These are phyloP conservation scores for Stephania japonica DNA, from an alignment of 164 flowering plant genomes.

Conservation along the genomic window DNA sequence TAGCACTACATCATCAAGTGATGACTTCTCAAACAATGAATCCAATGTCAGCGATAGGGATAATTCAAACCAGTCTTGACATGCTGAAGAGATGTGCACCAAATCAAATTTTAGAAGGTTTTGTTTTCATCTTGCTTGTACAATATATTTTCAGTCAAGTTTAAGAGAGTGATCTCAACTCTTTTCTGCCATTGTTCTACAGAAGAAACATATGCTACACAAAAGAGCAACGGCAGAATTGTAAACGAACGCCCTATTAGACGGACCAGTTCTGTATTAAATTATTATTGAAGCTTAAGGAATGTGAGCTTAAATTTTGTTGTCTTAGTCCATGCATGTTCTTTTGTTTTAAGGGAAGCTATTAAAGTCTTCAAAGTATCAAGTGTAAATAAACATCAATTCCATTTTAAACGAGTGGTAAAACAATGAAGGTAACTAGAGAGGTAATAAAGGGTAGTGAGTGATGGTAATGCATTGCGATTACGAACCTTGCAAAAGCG, in stretches of 20 bases:
- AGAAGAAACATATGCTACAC: too few relatives aligned
- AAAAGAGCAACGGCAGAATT: too few relatives aligned
- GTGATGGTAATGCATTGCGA: too few relatives aligned
- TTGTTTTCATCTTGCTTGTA: constrained; percentile 2
- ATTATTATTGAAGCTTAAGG: background rate
- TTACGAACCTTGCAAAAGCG: too few relatives aligned
- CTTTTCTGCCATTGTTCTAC: background rate
- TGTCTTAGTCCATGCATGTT: background rate
- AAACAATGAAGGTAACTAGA: too few relatives aligned
- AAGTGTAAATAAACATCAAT: background rate
- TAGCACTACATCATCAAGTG: constrained; percentile 16
- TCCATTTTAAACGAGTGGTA: background rate
- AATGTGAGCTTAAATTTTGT: background rate
- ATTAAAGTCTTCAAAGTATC: background rate
- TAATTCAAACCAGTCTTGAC: constrained; percentile 23
- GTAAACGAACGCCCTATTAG: background rate
- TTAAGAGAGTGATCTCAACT: background rate
- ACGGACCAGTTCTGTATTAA: background rate
- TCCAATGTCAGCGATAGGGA: constrained; percentile 18
- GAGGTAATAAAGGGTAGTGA: too few relatives aligned
- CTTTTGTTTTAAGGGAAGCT: background rate
- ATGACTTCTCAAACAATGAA: constrained; percentile 21
- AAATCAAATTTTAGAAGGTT: constrained; percentile 1
- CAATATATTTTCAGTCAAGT: constrained; percentile 6
- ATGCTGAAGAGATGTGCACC: constrained; percentile 2